Conservation (phyloP, 2,329 filamentous ascomycete genomes). For the Furcasterigmium sp. region DNA sequence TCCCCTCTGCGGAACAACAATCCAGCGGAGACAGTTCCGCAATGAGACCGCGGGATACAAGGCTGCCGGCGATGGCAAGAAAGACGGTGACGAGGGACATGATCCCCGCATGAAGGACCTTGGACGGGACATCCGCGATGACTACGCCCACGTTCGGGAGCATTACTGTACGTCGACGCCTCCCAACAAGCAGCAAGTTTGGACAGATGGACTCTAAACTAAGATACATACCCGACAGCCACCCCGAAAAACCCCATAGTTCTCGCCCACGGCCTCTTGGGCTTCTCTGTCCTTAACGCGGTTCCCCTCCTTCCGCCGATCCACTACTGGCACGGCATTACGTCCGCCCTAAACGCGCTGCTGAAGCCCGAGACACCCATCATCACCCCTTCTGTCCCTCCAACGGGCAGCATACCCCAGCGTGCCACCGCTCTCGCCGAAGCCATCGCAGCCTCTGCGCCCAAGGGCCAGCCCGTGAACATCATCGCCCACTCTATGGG, state of each 20-base stretch:
- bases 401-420: conserved; percentile 55
- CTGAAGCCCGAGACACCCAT: conserved; percentile 47
- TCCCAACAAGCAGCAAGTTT: not conserved
- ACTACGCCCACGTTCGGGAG: conserved; percentile 39
- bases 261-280: conserved; percentile 60
- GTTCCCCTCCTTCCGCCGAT: conserved; percentile 47
- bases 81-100: not conserved
- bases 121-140: conserved; percentile 33
- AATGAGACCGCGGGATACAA: too few species aligned
- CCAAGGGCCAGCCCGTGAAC: conserved; percentile 57
- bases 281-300: conserved; percentile 52
- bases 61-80: too few species aligned
- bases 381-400: conserved; percentile 56
- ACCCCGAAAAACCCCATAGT: conserved; percentile 58
- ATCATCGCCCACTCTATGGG: conserved; percentile 70
- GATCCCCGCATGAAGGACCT: not conserved
- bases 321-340: conserved; percentile 62
- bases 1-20: conserved; percentile 1
- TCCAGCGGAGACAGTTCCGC: too few species aligned
- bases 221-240: conserved; percentile 25
- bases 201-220: not conserved
- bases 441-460: conserved; percentile 42
- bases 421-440: conserved; percentile 52
- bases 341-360: conserved; percentile 48
- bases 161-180: conserved; percentile 32